These are phyloP conservation scores for Tuber melanosporum DNA, from an alignment of 495 filamentous ascomycete species.

Conservation along the genomic window DNA sequence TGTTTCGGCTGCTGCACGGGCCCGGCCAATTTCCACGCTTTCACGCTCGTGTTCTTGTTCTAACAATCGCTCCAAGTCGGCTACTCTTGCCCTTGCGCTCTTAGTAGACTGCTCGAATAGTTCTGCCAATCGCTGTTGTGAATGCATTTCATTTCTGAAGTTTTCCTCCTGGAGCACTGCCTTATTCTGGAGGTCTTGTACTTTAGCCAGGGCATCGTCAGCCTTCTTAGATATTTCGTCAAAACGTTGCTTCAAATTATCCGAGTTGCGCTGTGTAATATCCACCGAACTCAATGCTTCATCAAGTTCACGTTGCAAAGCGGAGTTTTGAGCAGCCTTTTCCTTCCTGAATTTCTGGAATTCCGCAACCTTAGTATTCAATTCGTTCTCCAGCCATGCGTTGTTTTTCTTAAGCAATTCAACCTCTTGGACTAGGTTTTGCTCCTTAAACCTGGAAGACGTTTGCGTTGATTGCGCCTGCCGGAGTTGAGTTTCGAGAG, in stretches of 20 bases:
- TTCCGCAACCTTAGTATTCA: conserved; percentile 80
- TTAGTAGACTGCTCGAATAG: conserved; percentile 76
- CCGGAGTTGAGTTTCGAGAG: conserved; percentile 74
- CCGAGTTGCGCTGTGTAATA: conserved; percentile 68
- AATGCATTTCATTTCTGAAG: conserved; percentile 75
- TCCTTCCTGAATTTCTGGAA: conserved; percentile 89
- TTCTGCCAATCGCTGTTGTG: conserved; percentile 69
- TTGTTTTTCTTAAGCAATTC: conserved; percentile 78
- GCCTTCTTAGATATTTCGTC: conserved; percentile 79
- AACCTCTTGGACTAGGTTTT: conserved; percentile 79
- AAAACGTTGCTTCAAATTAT: conserved; percentile 67
- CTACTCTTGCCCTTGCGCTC: conserved; percentile 69
- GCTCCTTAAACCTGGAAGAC: conserved; percentile 77
- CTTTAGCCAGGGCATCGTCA: conserved; percentile 69
- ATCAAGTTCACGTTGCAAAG: conserved; percentile 81
- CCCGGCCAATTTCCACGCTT: conserved; percentile 68
- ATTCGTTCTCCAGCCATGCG: conserved; percentile 83
- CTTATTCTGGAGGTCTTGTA: conserved; percentile 79
- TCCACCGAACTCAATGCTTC: conserved; percentile 71
- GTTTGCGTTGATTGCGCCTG: conserved; percentile 67
- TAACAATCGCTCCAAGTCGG: conserved; percentile 69
- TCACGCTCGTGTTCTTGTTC: conserved; percentile 75
- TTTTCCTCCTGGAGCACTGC: conserved; percentile 69
- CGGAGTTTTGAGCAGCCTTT: conserved; percentile 75
- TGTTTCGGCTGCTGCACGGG: conserved; percentile 73